phyloP scores from a whole-genome alignment of 768 basidiomycete species.

The Tricholoma furcatifolium region DNA sequence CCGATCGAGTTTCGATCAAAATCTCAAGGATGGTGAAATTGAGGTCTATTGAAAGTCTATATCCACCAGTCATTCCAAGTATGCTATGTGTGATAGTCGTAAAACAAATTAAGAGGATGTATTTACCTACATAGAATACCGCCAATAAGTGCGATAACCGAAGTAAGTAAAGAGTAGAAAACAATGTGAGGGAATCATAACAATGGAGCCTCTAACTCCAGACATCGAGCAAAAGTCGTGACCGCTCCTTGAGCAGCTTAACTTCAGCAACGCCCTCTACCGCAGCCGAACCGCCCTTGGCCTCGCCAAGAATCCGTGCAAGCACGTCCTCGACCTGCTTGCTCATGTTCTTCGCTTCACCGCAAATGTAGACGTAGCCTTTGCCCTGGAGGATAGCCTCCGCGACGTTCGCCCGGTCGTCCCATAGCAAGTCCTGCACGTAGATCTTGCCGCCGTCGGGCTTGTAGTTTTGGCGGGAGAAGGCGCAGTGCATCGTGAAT shows the following conservation, averaged over 20 bases:
- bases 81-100: conserved; percentile 8
- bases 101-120: conserved; percentile 17
- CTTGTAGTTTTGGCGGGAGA: conserved; percentile 90
- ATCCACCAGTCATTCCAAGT: conserved; percentile 11
- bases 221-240: conserved; percentile 82
- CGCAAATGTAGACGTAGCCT: conserved; percentile 97
- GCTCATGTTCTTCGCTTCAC: conserved; percentile 96
- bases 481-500: conserved; percentile 84
- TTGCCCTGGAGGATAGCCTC: conserved; percentile 91
- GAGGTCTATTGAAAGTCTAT: conserved; percentile 17
- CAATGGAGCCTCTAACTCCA: conserved; percentile 60
- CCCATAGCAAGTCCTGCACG: conserved; percentile 96
- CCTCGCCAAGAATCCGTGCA: conserved; percentile 82
- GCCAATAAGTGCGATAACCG: conserved; percentile 9
- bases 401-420: conserved; percentile 78
- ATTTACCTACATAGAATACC: conserved; percentile 9
- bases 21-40: neutral
- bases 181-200: conserved; percentile 10
- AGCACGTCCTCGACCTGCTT: conserved; percentile 92
- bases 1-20: neutral
- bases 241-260: conserved; percentile 94
- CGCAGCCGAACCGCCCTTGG: conserved; percentile 86
- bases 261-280: conserved; percentile 90
- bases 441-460: conserved; percentile 95
- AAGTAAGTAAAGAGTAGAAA: neutral